Conservation (phyloP, 768 basidiomycete genomes). For the Neoboletus brunneissimus region DNA sequence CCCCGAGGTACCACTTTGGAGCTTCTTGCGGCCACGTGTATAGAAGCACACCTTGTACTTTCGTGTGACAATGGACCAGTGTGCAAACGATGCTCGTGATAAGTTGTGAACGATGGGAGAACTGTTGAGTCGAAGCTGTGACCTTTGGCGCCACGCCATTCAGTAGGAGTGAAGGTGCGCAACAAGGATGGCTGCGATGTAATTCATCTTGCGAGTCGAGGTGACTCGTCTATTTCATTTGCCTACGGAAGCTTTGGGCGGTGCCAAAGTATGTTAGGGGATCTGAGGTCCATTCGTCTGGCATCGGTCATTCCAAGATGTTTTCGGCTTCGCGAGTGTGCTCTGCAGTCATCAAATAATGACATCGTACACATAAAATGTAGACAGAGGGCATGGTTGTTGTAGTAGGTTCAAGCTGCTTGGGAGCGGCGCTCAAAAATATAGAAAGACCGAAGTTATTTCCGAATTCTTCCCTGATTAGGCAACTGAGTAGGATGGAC, state of each 20-base stretch:
- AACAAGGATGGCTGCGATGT: neutral
- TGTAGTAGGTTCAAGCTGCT: no score
- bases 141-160: neutral
- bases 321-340: neutral
- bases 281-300: no score
- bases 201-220: neutral
- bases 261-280: no score
- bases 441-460: no score
- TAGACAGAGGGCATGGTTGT: no score
- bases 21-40: neutral
- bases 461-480: no score
- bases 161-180: neutral
- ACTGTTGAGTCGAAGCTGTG: no score
- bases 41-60: neutral
- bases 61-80: neutral
- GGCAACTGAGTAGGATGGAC: no score
- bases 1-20: no score
- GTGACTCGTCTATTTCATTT: neutral
- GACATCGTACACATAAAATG: no score
- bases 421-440: no score
- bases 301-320: no score
- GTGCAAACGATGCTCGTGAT: neutral
- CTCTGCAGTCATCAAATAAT: neutral
- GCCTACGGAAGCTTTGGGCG: neutral
- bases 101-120: neutral